Evolutionary conservation across 139 green algal species (phyloP).

Genomic region (Diplosphaera chodatii): DNA sequence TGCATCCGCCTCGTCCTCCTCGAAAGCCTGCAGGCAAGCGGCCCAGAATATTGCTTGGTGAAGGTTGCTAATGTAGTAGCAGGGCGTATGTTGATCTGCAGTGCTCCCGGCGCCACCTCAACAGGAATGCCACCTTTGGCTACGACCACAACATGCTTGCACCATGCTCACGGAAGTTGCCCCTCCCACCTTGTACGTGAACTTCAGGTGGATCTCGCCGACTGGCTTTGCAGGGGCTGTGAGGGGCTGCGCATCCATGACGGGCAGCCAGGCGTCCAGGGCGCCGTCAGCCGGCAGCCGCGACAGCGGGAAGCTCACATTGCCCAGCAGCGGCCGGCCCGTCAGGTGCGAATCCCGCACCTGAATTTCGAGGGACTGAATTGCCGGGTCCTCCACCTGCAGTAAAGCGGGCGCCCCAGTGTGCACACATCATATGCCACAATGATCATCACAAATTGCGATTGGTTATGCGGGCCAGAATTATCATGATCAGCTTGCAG

Average conservation of each 20-base stretch:
- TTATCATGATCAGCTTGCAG: too few relatives aligned
- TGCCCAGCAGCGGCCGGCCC: constrained; percentile 68
- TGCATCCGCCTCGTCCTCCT: constrained; percentile 60
- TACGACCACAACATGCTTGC: not conserved
- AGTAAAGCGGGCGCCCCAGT: too few relatives aligned
- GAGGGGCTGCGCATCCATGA: constrained; percentile 25
- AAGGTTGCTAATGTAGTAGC: too few relatives aligned
- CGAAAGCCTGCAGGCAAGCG: constrained; percentile 23
- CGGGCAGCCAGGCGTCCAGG: constrained; percentile 59
- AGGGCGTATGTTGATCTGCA: too few relatives aligned
- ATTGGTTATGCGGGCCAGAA: too few relatives aligned
- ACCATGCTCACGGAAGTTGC: constrained; percentile 62
- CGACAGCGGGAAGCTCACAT: constrained; percentile 47
- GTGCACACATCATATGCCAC: too few relatives aligned
- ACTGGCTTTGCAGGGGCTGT: not conserved
- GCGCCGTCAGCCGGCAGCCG: constrained; percentile 35
- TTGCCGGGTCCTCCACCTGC: not conserved
- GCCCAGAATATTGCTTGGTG: too few relatives aligned
- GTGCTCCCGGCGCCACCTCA: too few relatives aligned
- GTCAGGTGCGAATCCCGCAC: constrained; percentile 82
- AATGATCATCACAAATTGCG: too few relatives aligned
- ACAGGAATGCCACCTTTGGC: too few relatives aligned
- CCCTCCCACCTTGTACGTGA: constrained; percentile 68
- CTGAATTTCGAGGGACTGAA: constrained; percentile 70
- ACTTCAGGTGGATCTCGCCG: constrained; percentile 63